A percentile compares a stretch with the other conserved stretches of the same genome.
Conservation (phyloP, 2,329 filamentous ascomycete genomes). For the Botrytis fragariae region DNA sequence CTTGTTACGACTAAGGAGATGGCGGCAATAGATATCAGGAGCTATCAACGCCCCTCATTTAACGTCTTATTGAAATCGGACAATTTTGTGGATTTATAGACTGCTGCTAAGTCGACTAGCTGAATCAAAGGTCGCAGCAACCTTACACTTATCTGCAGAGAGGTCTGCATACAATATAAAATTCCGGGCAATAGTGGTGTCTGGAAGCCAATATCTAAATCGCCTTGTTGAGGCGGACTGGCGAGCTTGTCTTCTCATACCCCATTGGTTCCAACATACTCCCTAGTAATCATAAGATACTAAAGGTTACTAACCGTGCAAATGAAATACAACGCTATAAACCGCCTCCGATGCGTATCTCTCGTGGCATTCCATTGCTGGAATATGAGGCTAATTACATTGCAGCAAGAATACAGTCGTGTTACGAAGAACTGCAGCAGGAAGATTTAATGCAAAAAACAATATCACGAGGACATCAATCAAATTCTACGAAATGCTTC, state of each 20-base stretch:
- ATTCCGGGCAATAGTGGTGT: slow-evolving; percentile 10
- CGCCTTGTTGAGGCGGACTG: slow-evolving; percentile 19
- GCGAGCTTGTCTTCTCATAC: slow-evolving; percentile 7
- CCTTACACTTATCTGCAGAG: slow-evolving; percentile 17
- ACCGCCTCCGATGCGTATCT: slow-evolving; percentile 11
- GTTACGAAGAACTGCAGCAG: slow-evolving; percentile 19
- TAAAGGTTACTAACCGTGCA: slow-evolving; percentile 14
- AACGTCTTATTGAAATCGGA: slow-evolving; percentile 3
- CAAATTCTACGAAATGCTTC: slow-evolving; percentile 13
- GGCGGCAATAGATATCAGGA: slow-evolving; percentile 10
- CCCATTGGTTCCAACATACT: slow-evolving; percentile 10
- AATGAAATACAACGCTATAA: slow-evolving; percentile 13
- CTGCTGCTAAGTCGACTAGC: background rate
- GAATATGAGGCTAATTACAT: slow-evolving; percentile 16
- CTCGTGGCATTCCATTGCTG: slow-evolving; percentile 21
- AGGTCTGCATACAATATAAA: slow-evolving; percentile 5
- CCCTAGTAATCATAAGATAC: slow-evolving; percentile 7
- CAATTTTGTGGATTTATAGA: slow-evolving; percentile 1
- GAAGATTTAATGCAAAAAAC: slow-evolving; percentile 16
- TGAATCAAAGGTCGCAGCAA: slow-evolving; percentile 2
- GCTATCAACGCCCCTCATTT: background rate
- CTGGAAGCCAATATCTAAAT: slow-evolving; percentile 16
- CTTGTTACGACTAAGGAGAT: slow-evolving; percentile 4
- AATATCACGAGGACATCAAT: slow-evolving; percentile 18
- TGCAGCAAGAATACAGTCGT: slow-evolving; percentile 6